Evolutionary conservation across 164 flowering plant species (phyloP), one percentile per base, ranked within the genome.

Genomic region (Magnolia kwangsiensis): DNA sequence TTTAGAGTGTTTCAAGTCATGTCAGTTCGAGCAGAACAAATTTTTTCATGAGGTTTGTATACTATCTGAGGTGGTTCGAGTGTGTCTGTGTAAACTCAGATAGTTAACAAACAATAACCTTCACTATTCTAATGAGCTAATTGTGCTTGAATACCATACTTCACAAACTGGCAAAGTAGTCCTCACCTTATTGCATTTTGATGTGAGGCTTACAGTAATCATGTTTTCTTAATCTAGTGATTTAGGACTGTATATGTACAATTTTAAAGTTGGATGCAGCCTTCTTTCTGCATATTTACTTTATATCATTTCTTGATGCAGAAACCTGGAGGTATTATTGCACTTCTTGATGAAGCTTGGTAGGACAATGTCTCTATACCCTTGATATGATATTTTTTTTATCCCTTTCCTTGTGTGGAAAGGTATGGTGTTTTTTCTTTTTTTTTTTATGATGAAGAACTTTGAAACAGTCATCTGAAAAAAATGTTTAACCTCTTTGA

Each of bases 261-360:
- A 11, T 55, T 14, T 37, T 1, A 31, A 68, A 29, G n/a, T 31
- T 18, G n/a, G 27, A 21, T 72, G 50, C 31, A 65, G 7, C 27
- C 51, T 59, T 61, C 7, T 58, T 37, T 37, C 11, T 69, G 13
- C 18, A 9, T 50, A 51, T 72, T 77, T 77, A 49, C 58, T 61
- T 70, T 8, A 50, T 51, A 9, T 29, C 59, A 68, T 18, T 78
- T 76, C 63, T 71, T 76, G 81, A 78, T 87, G 85, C 90, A 94
- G 98, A 94, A 94, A 87, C 97, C 97, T 73, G 94, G 94, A 67
- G 96, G 98, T 55, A 90, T 93, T 70, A 82, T 93, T 79, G 86
- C 96, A 74, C 90, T 93, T 65, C 95, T 93, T 73, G 98, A 93
- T 86, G 98, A 93, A 82, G 94, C 98, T 74, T 93, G 98, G 98